A percentile compares a stretch with the other conserved stretches of the same genome.
phyloP scores from a whole-genome alignment of 768 basidiomycete species.

The Plicaturopsis crispa region DNA sequence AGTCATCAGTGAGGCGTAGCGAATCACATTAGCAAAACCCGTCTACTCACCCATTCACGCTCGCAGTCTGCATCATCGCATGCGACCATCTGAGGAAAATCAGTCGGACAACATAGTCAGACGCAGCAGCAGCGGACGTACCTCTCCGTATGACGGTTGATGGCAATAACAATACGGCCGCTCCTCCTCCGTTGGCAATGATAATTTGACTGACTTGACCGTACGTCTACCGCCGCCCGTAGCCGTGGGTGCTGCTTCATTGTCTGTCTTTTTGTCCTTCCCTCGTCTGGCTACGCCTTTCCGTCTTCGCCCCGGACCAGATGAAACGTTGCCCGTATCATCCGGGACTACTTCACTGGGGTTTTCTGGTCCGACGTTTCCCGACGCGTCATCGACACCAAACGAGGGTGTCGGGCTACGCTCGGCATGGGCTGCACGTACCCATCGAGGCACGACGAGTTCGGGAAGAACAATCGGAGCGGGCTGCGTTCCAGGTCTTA shows the following conservation, averaged over 20 bases:
- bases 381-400: slow-evolving; percentile 6
- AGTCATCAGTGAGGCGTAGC: slow-evolving; percentile 1
- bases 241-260: neutral
- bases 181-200: slow-evolving; percentile 22
- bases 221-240: neutral
- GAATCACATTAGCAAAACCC: neutral
- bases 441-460: neutral
- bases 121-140: slow-evolving; percentile 25
- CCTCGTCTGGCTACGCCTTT: neutral
- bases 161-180: slow-evolving; percentile 77
- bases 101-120: slow-evolving; percentile 4
- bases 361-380: neutral
- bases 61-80: slow-evolving; percentile 70
- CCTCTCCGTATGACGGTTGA: slow-evolving; percentile 73
- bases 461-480: slow-evolving; percentile 29
- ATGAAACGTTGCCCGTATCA: too few relatives aligned
- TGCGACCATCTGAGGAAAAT: slow-evolving; percentile 64
- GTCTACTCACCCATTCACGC: slow-evolving; percentile 71
- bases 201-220: neutral
- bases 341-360: too few relatives aligned
- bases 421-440: slow-evolving; percentile 24
- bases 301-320: neutral
- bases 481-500: slow-evolving; percentile 44
- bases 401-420: slow-evolving; percentile 18
- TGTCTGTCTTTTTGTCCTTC: neutral